Conservation (phyloP, 2,329 filamentous ascomycete species). For the Leptoxyphium fumago region DNA sequence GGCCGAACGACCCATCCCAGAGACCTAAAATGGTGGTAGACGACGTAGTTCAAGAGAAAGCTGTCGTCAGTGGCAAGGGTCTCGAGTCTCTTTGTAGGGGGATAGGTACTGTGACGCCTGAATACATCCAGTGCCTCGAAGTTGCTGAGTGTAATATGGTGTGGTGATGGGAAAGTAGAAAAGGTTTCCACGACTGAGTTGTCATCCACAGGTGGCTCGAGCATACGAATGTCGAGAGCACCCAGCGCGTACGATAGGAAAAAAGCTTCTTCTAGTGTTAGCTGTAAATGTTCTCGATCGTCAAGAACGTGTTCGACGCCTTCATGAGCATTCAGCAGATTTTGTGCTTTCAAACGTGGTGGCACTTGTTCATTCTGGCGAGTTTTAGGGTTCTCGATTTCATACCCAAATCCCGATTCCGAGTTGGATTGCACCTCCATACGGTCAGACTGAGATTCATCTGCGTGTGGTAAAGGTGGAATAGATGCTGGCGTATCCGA, state of each 20-base stretch:
- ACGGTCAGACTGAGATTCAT: background rate
- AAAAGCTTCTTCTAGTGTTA: constrained; percentile 81
- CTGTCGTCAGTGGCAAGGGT: constrained; percentile 51
- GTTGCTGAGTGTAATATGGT: background rate
- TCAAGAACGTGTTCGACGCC: constrained; percentile 18
- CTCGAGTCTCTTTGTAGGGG: constrained; percentile 25
- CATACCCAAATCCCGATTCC: background rate
- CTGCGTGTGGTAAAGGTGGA: background rate
- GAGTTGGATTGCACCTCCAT: background rate
- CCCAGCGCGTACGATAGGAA: constrained; percentile 76
- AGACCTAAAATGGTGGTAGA: constrained; percentile 92
- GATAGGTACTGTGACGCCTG: constrained; percentile 55
- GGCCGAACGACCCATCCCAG: constrained; percentile 87
- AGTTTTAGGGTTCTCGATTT: background rate
- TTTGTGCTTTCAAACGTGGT: background rate
- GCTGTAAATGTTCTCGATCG: constrained; percentile 73
- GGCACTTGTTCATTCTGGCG: constrained; percentile 1
- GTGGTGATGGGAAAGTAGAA: constrained; percentile 5
- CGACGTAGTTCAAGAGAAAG: constrained; percentile 75
- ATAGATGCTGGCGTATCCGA: background rate
- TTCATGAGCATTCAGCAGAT: constrained; percentile 2
- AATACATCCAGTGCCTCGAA: constrained; percentile 35
- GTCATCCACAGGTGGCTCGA: constrained; percentile 14
- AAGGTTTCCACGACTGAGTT: constrained; percentile 10
- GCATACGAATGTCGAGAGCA: constrained; percentile 46